Evolutionary conservation across 148 eudicot species (phyloP).

Genomic region (Rhododendron ferrugineum): DNA sequence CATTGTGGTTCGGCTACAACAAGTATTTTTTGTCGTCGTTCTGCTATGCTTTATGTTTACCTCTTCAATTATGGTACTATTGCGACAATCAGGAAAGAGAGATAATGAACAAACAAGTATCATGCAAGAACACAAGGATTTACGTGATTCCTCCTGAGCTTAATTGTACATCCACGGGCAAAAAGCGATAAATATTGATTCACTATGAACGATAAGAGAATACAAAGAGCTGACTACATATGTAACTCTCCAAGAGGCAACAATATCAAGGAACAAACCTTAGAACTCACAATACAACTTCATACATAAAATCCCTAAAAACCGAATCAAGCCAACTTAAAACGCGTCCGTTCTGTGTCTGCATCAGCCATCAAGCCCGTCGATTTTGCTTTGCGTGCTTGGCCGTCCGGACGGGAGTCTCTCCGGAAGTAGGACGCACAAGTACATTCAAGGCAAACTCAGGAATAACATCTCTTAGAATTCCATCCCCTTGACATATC

Average conservation of each 20-base stretch:
- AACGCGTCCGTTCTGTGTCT: neutral
- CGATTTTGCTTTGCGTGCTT: too few relatives aligned
- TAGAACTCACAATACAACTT: neutral
- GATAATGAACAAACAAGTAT: neutral
- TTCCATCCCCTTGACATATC: neutral
- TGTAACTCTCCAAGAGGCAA: neutral
- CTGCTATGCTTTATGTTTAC: too few relatives aligned
- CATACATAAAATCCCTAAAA: neutral
- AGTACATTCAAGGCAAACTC: neutral
- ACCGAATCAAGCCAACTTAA: neutral
- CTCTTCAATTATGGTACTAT: neutral
- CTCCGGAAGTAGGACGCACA: neutral
- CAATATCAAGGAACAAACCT: neutral
- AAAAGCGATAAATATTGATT: too few relatives aligned
- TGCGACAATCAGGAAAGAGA: neutral
- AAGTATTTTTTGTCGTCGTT: too few relatives aligned
- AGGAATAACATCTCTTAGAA: neutral
- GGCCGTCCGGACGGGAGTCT: too few relatives aligned
- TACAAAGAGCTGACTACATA: neutral
- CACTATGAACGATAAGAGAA: too few relatives aligned
- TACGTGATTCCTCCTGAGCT: neutral
- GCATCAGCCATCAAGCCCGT: neutral
- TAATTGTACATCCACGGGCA: too few relatives aligned
- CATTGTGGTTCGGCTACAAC: neutral
- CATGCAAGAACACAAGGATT: neutral